Conservation (phyloP, 176 grass and related monocot species). For the Cenchrus americanus region DNA sequence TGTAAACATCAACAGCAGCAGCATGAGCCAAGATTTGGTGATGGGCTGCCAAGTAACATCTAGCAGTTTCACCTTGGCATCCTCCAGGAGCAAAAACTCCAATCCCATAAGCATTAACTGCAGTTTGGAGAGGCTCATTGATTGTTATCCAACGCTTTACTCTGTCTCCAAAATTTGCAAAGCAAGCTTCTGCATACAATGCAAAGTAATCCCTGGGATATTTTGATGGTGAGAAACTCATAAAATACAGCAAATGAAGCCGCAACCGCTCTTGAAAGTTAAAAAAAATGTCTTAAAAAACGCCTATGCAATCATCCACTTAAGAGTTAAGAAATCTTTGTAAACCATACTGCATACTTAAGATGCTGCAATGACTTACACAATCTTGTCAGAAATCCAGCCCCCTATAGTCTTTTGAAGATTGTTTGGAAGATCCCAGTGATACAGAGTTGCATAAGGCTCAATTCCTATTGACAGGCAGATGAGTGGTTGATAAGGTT, state of each 20-base stretch:
- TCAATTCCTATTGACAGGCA: slow-evolving; percentile 74
- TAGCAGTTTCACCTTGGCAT: slow-evolving; percentile 53
- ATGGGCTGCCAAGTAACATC: slow-evolving; percentile 78
- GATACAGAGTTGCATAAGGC: slow-evolving; percentile 89
- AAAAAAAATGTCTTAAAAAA: slow-evolving; percentile 9
- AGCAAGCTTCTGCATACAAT: slow-evolving; percentile 96
- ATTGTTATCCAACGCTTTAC: slow-evolving; percentile 97
- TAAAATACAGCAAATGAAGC: slow-evolving; percentile 46
- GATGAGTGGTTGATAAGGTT: slow-evolving; percentile 8
- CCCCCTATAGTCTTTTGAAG: slow-evolving; percentile 74
- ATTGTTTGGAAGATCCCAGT: slow-evolving; percentile 96
- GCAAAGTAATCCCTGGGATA: slow-evolving; percentile 88
- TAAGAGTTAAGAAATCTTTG: slow-evolving; percentile 1
- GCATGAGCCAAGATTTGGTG: slow-evolving; percentile 95
- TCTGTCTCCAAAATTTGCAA: slow-evolving; percentile 95
- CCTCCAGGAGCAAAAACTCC: slow-evolving; percentile 88
- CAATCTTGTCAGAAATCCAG: slow-evolving; percentile 91
- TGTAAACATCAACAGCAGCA: slow-evolving; percentile 82
- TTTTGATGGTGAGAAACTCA: slow-evolving; percentile 43
- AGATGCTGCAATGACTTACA: slow-evolving; percentile 67
- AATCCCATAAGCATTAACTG: slow-evolving; percentile 86
- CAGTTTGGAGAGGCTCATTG: slow-evolving; percentile 98
- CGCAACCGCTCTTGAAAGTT: background rate
- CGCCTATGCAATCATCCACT: background rate
- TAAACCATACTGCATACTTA: slow-evolving; percentile 20